Percentiles rank a stretch among this genome's conserved stretches.
Conservation (phyloP, 192 early-diverging fungal genomes). For the Podila horticola region DNA sequence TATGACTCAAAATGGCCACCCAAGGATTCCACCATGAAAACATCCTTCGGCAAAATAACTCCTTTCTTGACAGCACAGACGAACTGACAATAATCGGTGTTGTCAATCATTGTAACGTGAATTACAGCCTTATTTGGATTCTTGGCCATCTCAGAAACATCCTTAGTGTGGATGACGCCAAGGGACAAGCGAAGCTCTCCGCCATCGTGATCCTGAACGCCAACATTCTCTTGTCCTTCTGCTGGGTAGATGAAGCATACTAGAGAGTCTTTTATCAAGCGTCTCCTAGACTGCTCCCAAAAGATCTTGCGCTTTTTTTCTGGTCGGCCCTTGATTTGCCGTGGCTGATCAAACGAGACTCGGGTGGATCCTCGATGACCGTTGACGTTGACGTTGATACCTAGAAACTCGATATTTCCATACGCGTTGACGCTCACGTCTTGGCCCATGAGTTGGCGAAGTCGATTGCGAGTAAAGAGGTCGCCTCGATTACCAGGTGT, state of each 20-base stretch:
- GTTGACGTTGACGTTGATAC: neutral
- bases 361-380: neutral
- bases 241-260: conserved; percentile 50
- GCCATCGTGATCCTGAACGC: conserved; percentile 40
- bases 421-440: conserved; percentile 10
- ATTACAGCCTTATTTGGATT: conserved; percentile 9
- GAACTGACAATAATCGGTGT: conserved; percentile 26
- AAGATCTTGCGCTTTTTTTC: conserved; percentile 32
- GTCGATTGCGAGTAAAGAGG: neutral
- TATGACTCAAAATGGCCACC: conserved; percentile 52
- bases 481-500: neutral
- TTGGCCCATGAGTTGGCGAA: neutral
- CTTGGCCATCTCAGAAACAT: neutral
- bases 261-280: conserved; percentile 55
- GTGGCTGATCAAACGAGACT: conserved; percentile 22
- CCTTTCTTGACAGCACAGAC: neutral
- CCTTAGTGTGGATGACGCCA: neutral
- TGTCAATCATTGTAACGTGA: conserved; percentile 40
- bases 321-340: neutral
- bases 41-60: neutral
- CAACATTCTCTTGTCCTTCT: conserved; percentile 1
- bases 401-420: conserved; percentile 8
- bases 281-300: conserved; percentile 53
- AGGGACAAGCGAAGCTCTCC: conserved; percentile 17
- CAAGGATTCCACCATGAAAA: conserved; percentile 52